Evolutionary conservation across 805 yeast species (phyloP).

Genomic region (Myxozyma mucilagina): DNA sequence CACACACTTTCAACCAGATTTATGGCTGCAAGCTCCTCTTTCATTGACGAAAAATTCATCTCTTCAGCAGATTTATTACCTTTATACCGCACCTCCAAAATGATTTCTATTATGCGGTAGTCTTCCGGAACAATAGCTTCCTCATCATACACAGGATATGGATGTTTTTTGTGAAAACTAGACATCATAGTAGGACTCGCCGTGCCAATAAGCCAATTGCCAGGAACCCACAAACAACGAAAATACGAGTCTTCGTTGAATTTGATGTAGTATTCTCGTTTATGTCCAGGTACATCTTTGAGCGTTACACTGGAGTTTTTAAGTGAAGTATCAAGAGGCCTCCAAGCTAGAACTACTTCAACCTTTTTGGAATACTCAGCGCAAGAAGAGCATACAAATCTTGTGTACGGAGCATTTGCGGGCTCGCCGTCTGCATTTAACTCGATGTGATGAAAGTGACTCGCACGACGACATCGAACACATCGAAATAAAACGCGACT

Average conservation of each 20-base stretch:
- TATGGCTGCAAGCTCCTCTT: slow-evolving; percentile 15
- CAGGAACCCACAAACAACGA: slow-evolving; percentile 21
- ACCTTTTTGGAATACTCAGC: slow-evolving; percentile 1
- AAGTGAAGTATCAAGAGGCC: not conserved
- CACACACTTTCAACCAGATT: slow-evolving; percentile 6
- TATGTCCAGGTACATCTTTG: slow-evolving; percentile 2
- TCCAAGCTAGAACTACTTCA: slow-evolving; percentile 22
- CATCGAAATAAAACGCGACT: slow-evolving; percentile 18
- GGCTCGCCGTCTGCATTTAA: not conserved
- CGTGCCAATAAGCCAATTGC: slow-evolving; percentile 22
- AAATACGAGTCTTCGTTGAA: slow-evolving; percentile 23
- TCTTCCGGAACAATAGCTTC: slow-evolving; percentile 12
- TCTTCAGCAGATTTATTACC: not conserved
- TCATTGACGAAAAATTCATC: slow-evolving; percentile 10
- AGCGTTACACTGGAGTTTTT: not conserved
- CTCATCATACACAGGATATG: not conserved
- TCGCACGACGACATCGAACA: slow-evolving; percentile 11
- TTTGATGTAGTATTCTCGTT: slow-evolving; percentile 28
- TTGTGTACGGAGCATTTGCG: not conserved
- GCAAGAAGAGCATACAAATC: slow-evolving; percentile 19
- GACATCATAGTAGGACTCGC: not conserved
- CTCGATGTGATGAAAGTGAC: slow-evolving; percentile 11
- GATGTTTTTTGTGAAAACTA: slow-evolving; percentile 16
- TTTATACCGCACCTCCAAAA: slow-evolving; percentile 17
- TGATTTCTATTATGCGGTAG: slow-evolving; percentile 10